Conservation (phyloP, 345 rosid species). For the Geranium brycei region DNA sequence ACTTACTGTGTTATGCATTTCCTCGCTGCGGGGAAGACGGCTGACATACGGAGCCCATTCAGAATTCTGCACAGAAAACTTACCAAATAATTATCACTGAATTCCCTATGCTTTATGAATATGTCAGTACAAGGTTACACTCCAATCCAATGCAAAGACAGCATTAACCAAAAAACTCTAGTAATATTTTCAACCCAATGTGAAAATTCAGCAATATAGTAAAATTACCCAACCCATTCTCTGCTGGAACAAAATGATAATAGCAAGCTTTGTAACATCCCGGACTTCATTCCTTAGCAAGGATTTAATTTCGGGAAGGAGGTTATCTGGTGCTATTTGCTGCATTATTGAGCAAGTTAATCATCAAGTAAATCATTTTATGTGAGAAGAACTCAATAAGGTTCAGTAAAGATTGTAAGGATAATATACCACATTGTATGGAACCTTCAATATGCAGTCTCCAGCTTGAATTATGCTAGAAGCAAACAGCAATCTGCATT, state of each 20-base stretch:
- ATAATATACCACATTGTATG: constrained; percentile 37
- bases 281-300: constrained; percentile 34
- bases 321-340: constrained; percentile 57
- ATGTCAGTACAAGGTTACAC: not conserved
- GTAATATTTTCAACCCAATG: not conserved
- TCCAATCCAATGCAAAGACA: not conserved
- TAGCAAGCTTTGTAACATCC: constrained; percentile 49
- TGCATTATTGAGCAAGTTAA: constrained; percentile 23
- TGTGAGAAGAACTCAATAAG: not conserved
- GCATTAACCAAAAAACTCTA: constrained; percentile 1
- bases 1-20: constrained; percentile 58
- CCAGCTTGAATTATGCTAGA: constrained; percentile 41
- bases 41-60: constrained; percentile 63
- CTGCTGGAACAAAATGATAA: constrained; percentile 38
- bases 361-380: constrained; percentile 1
- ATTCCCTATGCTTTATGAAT: not conserved
- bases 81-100: not conserved
- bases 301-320: constrained; percentile 32
- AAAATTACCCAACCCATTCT: constrained; percentile 34
- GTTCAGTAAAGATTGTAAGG: not conserved
- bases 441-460: constrained; percentile 62
- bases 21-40: constrained; percentile 48
- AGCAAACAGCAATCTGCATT: constrained; percentile 57
- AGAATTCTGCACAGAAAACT: constrained; percentile 35
- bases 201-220: not conserved